Conservation (phyloP, 768 basidiomycete genomes). For the Trametes elegans region DNA sequence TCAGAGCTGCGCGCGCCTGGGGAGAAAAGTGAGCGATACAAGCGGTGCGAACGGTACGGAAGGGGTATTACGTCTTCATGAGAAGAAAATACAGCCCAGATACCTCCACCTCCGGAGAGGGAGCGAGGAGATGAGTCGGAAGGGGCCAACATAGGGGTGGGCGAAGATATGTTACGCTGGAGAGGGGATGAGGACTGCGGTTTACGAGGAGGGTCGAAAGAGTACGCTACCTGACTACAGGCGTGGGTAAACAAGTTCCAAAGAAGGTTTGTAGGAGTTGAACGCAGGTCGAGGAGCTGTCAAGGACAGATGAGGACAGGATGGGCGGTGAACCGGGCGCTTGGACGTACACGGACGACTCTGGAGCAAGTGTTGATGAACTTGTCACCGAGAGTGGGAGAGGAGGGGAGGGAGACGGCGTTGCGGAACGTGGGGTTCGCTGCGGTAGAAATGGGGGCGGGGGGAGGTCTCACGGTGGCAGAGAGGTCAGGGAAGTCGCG, state of each 20-base stretch:
- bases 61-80: slow-evolving; percentile 10
- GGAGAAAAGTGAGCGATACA: neutral
- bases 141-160: slow-evolving; percentile 4
- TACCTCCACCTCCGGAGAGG: neutral
- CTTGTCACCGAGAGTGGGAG: slow-evolving; percentile 5
- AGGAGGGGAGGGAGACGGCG: slow-evolving; percentile 13
- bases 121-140: neutral
- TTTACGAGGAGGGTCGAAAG: neutral
- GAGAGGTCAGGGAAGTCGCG: slow-evolving; percentile 11
- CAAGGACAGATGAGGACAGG: neutral
- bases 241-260: slow-evolving; percentile 18
- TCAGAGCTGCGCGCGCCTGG: slow-evolving; percentile 26
- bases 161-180: slow-evolving; percentile 5
- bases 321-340: neutral
- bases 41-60: neutral
- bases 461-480: slow-evolving; percentile 6
- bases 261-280: slow-evolving; percentile 15
- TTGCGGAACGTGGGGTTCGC: slow-evolving; percentile 3
- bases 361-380: slow-evolving; percentile 7
- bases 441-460: slow-evolving; percentile 5
- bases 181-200: neutral
- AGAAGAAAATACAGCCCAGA: slow-evolving; percentile 13
- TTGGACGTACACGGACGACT: slow-evolving; percentile 13
- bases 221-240: slow-evolving; percentile 4
- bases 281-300: slow-evolving; percentile 14